These are phyloP conservation scores for Aciculosporium take DNA, from an alignment of 2,329 filamentous ascomycete species.

Conservation along the genomic window DNA sequence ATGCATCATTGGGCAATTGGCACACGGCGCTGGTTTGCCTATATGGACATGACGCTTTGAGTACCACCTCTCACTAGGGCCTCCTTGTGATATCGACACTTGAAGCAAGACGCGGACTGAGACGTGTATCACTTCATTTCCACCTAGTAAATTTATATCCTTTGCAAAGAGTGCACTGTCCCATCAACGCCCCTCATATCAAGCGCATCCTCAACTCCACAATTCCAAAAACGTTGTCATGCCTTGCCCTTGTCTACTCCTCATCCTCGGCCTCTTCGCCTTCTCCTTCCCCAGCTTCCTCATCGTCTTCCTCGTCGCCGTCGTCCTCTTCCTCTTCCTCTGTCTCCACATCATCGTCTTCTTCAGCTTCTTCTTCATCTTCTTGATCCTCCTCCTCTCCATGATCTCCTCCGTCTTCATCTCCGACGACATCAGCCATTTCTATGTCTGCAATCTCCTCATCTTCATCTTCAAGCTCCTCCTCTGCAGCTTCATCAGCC, in stretches of 20 bases:
- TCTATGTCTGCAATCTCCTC: slow-evolving; percentile 14
- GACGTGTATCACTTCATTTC: too few relatives aligned
- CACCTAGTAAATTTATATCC: too few relatives aligned
- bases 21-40: too few relatives aligned
- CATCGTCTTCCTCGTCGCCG: slow-evolving; percentile 9
- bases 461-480: slow-evolving; percentile 8
- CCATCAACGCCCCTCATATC: neutral
- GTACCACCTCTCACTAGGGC: too few relatives aligned
- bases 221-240: neutral
- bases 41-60: too few relatives aligned
- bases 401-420: slow-evolving; percentile 5
- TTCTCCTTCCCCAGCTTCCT: slow-evolving; percentile 2
- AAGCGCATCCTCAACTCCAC: neutral
- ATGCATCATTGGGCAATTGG: too few relatives aligned
- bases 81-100: too few relatives aligned
- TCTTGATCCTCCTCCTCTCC: slow-evolving; percentile 10
- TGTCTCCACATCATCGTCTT: slow-evolving; percentile 6
- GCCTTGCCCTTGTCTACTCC: neutral
- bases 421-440: slow-evolving; percentile 8
- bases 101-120: too few relatives aligned
- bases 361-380: slow-evolving; percentile 3
- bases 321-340: slow-evolving; percentile 9
- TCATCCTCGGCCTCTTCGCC: slow-evolving; percentile 8
- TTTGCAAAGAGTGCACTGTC: neutral
- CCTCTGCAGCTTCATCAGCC: slow-evolving; percentile 8